Evolutionary conservation across 2,329 filamentous ascomycete genomes (phyloP).

Genomic region (Coniella vitis): DNA sequence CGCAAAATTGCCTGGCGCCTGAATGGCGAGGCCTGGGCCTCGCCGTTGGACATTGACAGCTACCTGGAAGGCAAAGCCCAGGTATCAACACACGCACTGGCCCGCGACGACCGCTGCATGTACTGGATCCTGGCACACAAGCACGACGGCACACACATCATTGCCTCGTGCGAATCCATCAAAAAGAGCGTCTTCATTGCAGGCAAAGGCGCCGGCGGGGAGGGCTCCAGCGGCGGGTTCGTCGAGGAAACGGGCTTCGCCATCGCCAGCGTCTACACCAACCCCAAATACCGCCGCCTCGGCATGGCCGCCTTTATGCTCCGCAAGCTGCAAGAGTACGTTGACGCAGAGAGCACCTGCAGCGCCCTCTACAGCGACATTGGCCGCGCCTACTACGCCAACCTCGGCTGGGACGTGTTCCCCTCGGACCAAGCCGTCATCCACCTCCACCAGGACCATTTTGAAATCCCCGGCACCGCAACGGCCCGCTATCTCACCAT

Average conservation of each 20-base stretch:
- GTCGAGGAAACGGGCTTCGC: conserved; percentile 24
- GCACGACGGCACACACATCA: conserved; percentile 23
- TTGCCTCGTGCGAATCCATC: conserved; percentile 28
- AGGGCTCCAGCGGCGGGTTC: conserved; percentile 19
- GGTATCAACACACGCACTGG: conserved; percentile 23
- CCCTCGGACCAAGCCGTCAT: conserved; percentile 28
- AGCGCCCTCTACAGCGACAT: conserved; percentile 31
- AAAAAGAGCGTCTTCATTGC: conserved; percentile 23
- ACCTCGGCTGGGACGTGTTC: conserved; percentile 29
- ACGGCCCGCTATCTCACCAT: conserved; percentile 20
- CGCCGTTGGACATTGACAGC: conserved; percentile 23
- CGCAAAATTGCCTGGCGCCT: conserved; percentile 25
- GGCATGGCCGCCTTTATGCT: conserved; percentile 32
- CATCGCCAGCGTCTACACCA: conserved; percentile 31
- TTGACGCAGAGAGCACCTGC: conserved; percentile 28
- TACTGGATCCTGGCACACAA: conserved; percentile 27
- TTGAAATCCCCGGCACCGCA: conserved; percentile 17
- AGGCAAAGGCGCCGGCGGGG: conserved; percentile 18
- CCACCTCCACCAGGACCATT: conserved; percentile 19
- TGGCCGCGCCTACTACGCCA: conserved; percentile 26
- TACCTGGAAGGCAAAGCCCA: conserved; percentile 24
- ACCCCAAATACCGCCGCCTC: conserved; percentile 25
- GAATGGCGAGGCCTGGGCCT: conserved; percentile 25
- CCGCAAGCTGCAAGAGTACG: conserved; percentile 24
- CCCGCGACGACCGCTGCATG: conserved; percentile 19